Conservation (phyloP, 345 rosid species). For the Eucalyptus polybractea region DNA sequence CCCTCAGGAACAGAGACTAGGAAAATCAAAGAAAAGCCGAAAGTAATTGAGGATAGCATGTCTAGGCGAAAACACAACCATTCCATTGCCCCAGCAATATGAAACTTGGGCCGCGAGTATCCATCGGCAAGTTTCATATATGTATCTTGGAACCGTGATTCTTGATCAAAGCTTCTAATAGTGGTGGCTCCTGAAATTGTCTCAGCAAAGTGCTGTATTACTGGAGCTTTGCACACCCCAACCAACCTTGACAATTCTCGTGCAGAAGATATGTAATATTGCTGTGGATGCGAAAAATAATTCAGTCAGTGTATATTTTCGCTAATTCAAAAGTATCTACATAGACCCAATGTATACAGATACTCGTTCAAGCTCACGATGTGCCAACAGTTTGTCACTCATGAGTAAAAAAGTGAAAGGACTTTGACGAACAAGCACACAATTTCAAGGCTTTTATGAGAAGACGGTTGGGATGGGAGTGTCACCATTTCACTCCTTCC, state of each 20-base stretch:
- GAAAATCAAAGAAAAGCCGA: slow-evolving; percentile 56
- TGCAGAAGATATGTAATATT: slow-evolving; percentile 56
- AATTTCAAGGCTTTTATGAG: neutral
- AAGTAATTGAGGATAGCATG: slow-evolving; percentile 49
- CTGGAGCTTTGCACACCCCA: slow-evolving; percentile 79
- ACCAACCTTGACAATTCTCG: slow-evolving; percentile 62
- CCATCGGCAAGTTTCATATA: slow-evolving; percentile 52
- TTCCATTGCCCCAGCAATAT: slow-evolving; percentile 56
- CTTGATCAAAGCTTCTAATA: slow-evolving; percentile 73
- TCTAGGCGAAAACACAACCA: slow-evolving; percentile 83
- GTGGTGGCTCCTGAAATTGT: slow-evolving; percentile 69
- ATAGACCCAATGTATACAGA: neutral
- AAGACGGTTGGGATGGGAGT: neutral
- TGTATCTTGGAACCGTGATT: slow-evolving; percentile 43
- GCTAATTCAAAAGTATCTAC: neutral
- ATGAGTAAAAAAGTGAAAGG: neutral
- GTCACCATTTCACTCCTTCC: neutral
- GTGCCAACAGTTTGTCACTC: neutral
- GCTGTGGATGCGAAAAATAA: slow-evolving; percentile 14
- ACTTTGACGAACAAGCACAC: neutral
- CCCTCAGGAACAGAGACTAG: slow-evolving; percentile 54
- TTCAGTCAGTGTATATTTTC: neutral
- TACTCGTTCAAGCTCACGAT: neutral
- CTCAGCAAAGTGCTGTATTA: slow-evolving; percentile 80
- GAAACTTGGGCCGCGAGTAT: slow-evolving; percentile 55